These are phyloP conservation scores for Osmanthus fragrans DNA, from an alignment of 257 asterid species.

Conservation along the genomic window DNA sequence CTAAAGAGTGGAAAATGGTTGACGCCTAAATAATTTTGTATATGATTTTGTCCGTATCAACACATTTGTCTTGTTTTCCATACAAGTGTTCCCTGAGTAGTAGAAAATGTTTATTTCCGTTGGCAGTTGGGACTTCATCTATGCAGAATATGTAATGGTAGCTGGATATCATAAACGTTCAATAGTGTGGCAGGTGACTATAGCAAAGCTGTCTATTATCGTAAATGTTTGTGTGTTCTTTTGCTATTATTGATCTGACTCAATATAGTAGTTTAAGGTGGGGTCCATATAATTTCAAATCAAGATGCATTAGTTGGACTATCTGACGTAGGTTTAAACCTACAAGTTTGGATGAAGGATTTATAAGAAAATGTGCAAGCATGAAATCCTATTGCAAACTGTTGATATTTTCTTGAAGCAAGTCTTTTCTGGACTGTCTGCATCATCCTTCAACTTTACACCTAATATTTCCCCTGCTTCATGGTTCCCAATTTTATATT, in stretches of 20 bases:
- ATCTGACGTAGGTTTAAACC: background rate
- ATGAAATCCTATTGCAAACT: background rate
- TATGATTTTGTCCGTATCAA: too few species aligned
- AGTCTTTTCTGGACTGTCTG: background rate
- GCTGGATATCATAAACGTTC: conserved; percentile 94
- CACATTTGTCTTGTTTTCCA: too few species aligned
- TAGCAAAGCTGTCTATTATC: conserved; percentile 18
- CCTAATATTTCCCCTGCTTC: background rate
- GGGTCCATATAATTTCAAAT: background rate
- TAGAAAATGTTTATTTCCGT: too few species aligned
- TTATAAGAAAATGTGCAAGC: background rate
- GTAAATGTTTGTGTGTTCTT: background rate
- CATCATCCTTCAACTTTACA: background rate
- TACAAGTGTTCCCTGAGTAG: too few species aligned
- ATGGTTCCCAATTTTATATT: background rate
- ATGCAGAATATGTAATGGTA: conserved; percentile 97
- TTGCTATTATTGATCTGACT: background rate
- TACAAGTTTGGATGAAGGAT: background rate
- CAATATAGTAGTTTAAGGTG: background rate
- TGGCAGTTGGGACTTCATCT: conserved; percentile 96
- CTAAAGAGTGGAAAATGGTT: too few species aligned
- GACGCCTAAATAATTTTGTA: too few species aligned
- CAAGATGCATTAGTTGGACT: background rate
- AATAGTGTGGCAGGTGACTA: conserved; percentile 93
- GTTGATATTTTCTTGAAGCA: background rate